These are phyloP conservation scores for Ceratobasidium sp. DNA, from an alignment of 1,284 basidiomycete species.

Conservation along the genomic window DNA sequence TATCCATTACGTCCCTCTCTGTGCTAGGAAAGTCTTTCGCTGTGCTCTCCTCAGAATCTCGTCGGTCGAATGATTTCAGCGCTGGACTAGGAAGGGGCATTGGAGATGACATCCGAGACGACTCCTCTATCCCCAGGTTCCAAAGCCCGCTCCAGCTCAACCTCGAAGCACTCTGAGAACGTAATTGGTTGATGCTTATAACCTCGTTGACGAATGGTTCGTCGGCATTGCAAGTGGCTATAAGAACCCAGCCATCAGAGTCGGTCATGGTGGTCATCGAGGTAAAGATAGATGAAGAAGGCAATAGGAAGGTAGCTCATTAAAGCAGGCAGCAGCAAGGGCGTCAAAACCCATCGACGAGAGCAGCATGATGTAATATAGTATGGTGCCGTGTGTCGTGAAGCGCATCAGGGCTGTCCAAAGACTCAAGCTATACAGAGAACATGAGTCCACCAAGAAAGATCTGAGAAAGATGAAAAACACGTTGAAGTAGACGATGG, in stretches of 20 bases:
- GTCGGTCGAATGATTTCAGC: too few species aligned
- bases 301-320: too few species aligned
- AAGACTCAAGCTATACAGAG: not conserved
- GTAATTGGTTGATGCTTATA: not conserved
- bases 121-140: not conserved
- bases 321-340: not conserved
- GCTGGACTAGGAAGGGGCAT: too few species aligned
- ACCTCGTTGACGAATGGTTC: not conserved
- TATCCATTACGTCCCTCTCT: not conserved
- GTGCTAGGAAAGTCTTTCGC: not conserved
- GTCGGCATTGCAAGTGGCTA: not conserved
- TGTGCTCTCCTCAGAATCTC: too few species aligned
- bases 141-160: not conserved
- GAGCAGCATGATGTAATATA: not conserved
- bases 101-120: not conserved
- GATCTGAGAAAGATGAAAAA: not conserved
- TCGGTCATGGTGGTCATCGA: not conserved
- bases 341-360: not conserved
- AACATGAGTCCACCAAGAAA: not conserved
- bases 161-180: not conserved
- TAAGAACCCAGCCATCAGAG: not conserved
- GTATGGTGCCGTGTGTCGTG: not conserved
- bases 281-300: not conserved
- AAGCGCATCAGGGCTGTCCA: not conserved
- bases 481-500: too few species aligned